Percentiles rank a stretch among this genome's conserved stretches.
Evolutionary conservation across 345 rosid genomes (phyloP).

Genomic region (Carallia brachiata): DNA sequence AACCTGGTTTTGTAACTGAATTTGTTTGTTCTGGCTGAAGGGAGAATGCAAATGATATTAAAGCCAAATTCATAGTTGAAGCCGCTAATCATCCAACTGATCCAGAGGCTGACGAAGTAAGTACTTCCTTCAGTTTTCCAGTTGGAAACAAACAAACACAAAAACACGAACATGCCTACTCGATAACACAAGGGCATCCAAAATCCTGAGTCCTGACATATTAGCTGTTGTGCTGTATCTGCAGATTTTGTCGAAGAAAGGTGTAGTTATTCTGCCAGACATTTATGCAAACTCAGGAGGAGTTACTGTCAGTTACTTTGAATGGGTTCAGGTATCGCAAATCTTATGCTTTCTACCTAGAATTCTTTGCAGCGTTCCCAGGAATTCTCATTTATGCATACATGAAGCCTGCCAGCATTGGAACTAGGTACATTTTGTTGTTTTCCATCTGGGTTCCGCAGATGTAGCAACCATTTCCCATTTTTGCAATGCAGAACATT

Average conservation of each 20-base stretch:
- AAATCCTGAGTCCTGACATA: not conserved
- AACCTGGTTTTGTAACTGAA: not conserved
- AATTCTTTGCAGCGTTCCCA: not conserved
- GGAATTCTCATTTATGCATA: not conserved
- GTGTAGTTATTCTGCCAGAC: slow-evolving; percentile 91
- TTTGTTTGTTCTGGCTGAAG: slow-evolving; percentile 32
- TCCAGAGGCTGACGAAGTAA: slow-evolving; percentile 94
- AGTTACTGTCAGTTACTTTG: slow-evolving; percentile 96
- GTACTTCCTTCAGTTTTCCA: slow-evolving; percentile 11
- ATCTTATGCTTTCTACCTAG: not conserved
- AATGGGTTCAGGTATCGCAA: slow-evolving; percentile 87
- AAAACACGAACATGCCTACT: too few species aligned
- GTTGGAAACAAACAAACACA: not conserved
- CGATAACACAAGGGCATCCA: too few species aligned
- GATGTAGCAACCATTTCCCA: not conserved
- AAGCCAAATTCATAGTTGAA: slow-evolving; percentile 85
- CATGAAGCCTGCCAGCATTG: too few species aligned
- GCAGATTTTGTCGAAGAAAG: slow-evolving; percentile 81
- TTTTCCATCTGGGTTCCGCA: not conserved
- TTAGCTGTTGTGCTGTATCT: not conserved
- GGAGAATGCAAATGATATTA: slow-evolving; percentile 81
- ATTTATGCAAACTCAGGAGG: slow-evolving; percentile 96
- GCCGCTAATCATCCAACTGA: slow-evolving; percentile 98
- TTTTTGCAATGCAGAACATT: slow-evolving; percentile 57
- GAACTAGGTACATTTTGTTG: not conserved